A percentile compares a stretch with the other conserved stretches of the same genome.
Conservation (phyloP, 768 basidiomycete genomes). For the Plicaturopsis crispa region DNA sequence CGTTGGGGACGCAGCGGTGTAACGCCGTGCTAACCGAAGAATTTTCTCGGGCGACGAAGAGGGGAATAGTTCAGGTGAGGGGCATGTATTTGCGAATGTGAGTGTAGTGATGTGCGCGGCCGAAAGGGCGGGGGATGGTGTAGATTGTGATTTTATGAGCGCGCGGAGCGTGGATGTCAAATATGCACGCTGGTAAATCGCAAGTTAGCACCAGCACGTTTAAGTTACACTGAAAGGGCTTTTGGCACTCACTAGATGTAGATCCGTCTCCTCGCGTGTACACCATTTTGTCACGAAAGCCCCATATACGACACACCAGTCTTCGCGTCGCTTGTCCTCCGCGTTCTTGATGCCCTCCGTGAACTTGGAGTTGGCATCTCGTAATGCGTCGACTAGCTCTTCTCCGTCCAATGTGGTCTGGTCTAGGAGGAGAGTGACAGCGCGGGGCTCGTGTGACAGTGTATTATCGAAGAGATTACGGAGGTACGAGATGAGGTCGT, state of each 20-base stretch:
- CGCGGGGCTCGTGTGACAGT: slow-evolving; percentile 29
- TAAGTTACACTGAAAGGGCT: slow-evolving; percentile 1
- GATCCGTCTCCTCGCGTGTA: slow-evolving; percentile 20
- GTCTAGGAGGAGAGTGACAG: slow-evolving; percentile 29
- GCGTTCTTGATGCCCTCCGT: slow-evolving; percentile 20
- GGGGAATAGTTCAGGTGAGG: slow-evolving; percentile 1
- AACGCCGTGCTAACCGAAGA: slow-evolving; percentile 34
- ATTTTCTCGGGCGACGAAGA: slow-evolving; percentile 22
- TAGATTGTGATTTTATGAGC: slow-evolving; percentile 16
- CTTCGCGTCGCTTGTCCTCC: slow-evolving; percentile 12
- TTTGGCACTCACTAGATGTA: not conserved
- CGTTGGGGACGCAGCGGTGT: slow-evolving; percentile 28
- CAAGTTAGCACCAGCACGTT: slow-evolving; percentile 11
- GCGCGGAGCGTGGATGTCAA: slow-evolving; percentile 37
- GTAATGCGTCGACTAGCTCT: slow-evolving; percentile 49
- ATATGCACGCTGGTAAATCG: slow-evolving; percentile 41
- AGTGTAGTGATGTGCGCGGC: slow-evolving; percentile 23
- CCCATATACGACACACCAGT: slow-evolving; percentile 30
- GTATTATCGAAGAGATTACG: slow-evolving; percentile 30
- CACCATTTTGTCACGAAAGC: slow-evolving; percentile 44
- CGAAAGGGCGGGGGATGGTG: slow-evolving; percentile 22
- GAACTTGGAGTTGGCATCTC: slow-evolving; percentile 40
- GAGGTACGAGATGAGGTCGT: slow-evolving; percentile 33
- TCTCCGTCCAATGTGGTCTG: slow-evolving; percentile 29
- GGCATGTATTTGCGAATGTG: slow-evolving; percentile 9